Evolutionary conservation across 2,329 filamentous ascomycete species (phyloP), one percentile per base, ranked within the genome.

Genomic region (Apiospora saccharicola): DNA sequence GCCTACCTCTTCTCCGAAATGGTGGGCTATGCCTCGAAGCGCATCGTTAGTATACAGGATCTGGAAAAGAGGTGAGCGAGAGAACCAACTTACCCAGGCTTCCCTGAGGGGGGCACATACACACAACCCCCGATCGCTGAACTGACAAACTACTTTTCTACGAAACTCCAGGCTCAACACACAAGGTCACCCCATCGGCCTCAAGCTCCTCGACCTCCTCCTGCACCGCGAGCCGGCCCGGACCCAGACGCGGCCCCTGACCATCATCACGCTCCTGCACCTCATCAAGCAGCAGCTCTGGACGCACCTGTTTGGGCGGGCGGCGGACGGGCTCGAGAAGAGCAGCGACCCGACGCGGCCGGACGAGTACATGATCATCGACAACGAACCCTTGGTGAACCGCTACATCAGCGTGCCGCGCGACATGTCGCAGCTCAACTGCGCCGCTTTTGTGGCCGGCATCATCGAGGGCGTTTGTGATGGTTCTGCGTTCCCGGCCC

Each of bases 331-430:
- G 24, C 91, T 99, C 72, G 96, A 99, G 85, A 95, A 96, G 84
- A 94, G 91, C 73, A 91, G 91, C 71, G 92, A 94, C 78, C 92
- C 93, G 12, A 90, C 92, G 70, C 96, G 95, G 70, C 92, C 94
- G 12, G 94, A 96, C 77, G 96, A 98, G 86, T 99, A 98, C 87
- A 98, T 99, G 96, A 96, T 99, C 78, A 94, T 95, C 78, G 96
- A 99, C 85, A 98, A 99, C 84, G 96, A 98, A 81, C 96, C 96
- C 30, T 88, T 98, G 69, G 96, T 98, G 51, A 98, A 98, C 83
- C 92, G 93, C 74, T 98, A 96, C 85, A 93, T 99, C 80, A 94
- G 91, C 78, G 93, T 98, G 70, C 96, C 96, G 22, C 93, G 93
- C 79, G 96, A 99, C 84, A 97, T 99, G 94, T 95, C 90, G 83